These are phyloP conservation scores for Phyllosticta capitalensis DNA, from an alignment of 2,329 filamentous ascomycete species.

Conservation along the genomic window DNA sequence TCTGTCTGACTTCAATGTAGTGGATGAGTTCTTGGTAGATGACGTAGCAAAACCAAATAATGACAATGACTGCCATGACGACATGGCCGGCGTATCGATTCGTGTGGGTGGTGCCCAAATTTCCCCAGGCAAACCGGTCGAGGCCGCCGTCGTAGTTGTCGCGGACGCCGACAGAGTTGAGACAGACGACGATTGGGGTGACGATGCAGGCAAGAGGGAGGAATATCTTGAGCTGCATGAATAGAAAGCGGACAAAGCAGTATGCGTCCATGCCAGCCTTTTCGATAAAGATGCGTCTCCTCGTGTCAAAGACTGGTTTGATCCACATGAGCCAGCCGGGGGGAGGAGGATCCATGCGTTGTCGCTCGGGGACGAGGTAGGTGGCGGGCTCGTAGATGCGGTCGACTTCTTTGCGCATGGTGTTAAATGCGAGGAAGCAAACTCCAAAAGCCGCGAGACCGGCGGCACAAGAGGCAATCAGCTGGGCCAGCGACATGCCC, in stretches of 20 bases:
- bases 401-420: conserved; percentile 68
- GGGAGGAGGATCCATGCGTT: conserved; percentile 69
- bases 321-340: conserved; percentile 46
- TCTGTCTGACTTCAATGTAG: conserved; percentile 88
- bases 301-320: conserved; percentile 23
- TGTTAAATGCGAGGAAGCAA: conserved; percentile 48
- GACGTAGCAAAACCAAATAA: conserved; percentile 77
- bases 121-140: conserved; percentile 79
- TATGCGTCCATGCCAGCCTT: conserved; percentile 75
- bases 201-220: conserved; percentile 69
- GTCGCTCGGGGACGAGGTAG: conserved; percentile 74
- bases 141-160: conserved; percentile 48
- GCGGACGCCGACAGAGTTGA: conserved; percentile 68
- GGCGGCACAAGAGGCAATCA: conserved; percentile 3
- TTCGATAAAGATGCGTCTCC: conserved; percentile 20
- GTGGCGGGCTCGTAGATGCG: conserved; percentile 83
- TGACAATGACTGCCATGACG: conserved; percentile 64
- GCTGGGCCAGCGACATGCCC: conserved; percentile 7
- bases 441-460: conserved; percentile 4
- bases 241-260: conserved; percentile 88
- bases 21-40: conserved; percentile 78
- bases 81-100: conserved; percentile 76
- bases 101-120: conserved; percentile 56
- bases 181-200: conserved; percentile 73
- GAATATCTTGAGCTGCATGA: conserved; percentile 84